phyloP scores from a whole-genome alignment of 169 alveolate genomes.

The Cryptosporidium ubiquitum region DNA sequence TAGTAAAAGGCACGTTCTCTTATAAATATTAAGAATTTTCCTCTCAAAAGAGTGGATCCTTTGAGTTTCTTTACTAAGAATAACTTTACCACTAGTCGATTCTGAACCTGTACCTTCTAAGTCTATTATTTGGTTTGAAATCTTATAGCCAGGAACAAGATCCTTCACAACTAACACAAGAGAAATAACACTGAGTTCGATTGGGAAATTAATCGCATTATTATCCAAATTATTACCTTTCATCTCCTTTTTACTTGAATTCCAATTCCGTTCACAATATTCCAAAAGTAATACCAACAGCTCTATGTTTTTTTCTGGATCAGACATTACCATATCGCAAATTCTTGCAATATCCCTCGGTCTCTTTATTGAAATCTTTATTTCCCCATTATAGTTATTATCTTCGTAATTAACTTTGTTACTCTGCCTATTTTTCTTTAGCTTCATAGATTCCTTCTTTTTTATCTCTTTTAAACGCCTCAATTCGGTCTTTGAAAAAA shows the following conservation, averaged over 20 bases:
- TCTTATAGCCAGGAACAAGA: conserved; percentile 51
- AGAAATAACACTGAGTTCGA: conserved; percentile 31
- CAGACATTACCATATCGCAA: conserved; percentile 50
- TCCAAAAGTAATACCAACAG: not conserved
- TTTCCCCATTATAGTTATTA: not conserved
- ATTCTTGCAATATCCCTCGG: conserved; percentile 55
- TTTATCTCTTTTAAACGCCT: conserved; percentile 30
- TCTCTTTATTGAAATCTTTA: conserved; percentile 3
- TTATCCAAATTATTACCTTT: not conserved
- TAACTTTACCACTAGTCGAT: conserved; percentile 8
- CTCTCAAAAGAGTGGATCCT: conserved; percentile 37
- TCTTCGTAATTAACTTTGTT: not conserved
- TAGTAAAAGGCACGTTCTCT: conserved; percentile 56
- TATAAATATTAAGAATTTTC: conserved; percentile 22
- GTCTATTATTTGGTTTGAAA: conserved; percentile 34
- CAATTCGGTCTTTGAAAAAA: conserved; percentile 5
- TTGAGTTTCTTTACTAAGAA: conserved; percentile 24
- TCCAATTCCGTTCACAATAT: conserved; percentile 12
- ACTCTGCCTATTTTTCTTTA: not conserved
- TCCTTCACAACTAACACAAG: conserved; percentile 42
- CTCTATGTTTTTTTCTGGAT: conserved; percentile 39
- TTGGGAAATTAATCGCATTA: not conserved
- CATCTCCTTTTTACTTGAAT: not conserved
- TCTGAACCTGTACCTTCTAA: not conserved
- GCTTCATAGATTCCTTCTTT: conserved; percentile 14